phyloP scores from a whole-genome alignment of 140 eudicot species.

The Senecio squalidus region DNA sequence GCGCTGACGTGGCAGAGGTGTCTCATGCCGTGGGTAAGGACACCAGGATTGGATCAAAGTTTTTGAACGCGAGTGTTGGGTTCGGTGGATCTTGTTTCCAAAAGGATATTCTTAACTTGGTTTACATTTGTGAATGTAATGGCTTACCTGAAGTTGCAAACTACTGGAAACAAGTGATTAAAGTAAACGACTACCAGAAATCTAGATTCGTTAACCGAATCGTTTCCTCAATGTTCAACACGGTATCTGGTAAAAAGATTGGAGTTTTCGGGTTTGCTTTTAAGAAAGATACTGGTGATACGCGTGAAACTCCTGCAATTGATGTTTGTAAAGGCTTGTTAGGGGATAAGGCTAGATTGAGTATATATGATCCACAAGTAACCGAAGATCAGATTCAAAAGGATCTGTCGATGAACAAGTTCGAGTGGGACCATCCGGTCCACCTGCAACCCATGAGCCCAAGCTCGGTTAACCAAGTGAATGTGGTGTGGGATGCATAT shows the following conservation, averaged over 20 bases:
- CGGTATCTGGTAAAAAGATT: constrained; percentile 51
- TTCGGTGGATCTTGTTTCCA: constrained; percentile 70
- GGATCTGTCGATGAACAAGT: constrained; percentile 42
- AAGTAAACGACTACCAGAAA: constrained; percentile 62
- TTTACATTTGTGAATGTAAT: constrained; percentile 66
- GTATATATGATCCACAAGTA: constrained; percentile 63
- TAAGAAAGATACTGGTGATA: constrained; percentile 57
- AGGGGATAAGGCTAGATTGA: constrained; percentile 41
- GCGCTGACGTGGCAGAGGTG: constrained; percentile 59
- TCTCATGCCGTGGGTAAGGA: constrained; percentile 57
- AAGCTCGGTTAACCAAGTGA: constrained; percentile 29
- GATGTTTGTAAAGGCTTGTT: constrained; percentile 54
- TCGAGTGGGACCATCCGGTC: constrained; percentile 59
- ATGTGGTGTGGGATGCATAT: constrained; percentile 42
- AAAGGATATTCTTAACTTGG: constrained; percentile 57
- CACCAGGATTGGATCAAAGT: constrained; percentile 48
- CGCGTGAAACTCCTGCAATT: constrained; percentile 59
- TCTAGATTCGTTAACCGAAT: constrained; percentile 47
- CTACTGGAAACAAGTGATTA: constrained; percentile 63
- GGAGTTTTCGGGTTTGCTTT: constrained; percentile 50
- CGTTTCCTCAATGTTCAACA: constrained; percentile 58
- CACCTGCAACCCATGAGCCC: constrained; percentile 52
- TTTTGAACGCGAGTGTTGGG: constrained; percentile 61
- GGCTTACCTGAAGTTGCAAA: constrained; percentile 51
- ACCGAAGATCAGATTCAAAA: constrained; percentile 53